Conservation (phyloP, 177 flowering plant genomes). For the Vitis hybrid region DNA sequence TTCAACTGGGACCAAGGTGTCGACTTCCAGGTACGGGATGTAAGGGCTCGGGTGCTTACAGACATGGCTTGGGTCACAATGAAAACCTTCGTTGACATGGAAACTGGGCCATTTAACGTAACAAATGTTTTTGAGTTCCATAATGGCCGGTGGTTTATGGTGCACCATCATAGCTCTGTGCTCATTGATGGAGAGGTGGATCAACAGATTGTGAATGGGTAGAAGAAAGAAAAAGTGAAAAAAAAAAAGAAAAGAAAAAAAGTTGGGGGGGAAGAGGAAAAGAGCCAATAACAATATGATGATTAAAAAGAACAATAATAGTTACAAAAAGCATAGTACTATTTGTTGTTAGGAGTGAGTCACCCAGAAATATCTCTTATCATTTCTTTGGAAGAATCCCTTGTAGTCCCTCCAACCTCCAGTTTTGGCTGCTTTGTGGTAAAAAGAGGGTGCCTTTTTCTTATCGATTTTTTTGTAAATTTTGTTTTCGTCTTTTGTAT, state of each 20-base stretch:
- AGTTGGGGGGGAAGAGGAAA: conserved; percentile 1
- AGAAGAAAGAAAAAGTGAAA: conserved; percentile 8
- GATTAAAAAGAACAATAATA: conserved; percentile 2
- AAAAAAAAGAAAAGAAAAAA: too few species aligned
- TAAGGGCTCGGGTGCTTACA: conserved; percentile 67
- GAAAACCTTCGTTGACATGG: conserved; percentile 67
- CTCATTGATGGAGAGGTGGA: conserved; percentile 45
- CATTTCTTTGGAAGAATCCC: conserved; percentile 8
- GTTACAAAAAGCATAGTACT: conserved; percentile 17
- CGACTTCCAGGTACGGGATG: conserved; percentile 76
- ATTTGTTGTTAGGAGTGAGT: conserved; percentile 12
- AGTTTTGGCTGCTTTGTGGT: conserved; percentile 19
- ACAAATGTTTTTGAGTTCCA: conserved; percentile 87
- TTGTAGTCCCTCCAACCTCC: conserved; percentile 15
- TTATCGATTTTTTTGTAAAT: not conserved
- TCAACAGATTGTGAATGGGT: conserved; percentile 42
- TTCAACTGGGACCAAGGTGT: conserved; percentile 67
- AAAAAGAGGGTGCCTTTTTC: not conserved
- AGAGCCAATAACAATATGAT: conserved; percentile 7
- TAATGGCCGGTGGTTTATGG: conserved; percentile 82
- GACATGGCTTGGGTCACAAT: conserved; percentile 98
- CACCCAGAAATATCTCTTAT: conserved; percentile 5
- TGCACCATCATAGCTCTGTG: conserved; percentile 88
- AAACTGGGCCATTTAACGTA: conserved; percentile 54
- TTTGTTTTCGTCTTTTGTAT: too few species aligned